Evolutionary conservation across 768 basidiomycete genomes (phyloP).

Genomic region (Lentinula sp.): DNA sequence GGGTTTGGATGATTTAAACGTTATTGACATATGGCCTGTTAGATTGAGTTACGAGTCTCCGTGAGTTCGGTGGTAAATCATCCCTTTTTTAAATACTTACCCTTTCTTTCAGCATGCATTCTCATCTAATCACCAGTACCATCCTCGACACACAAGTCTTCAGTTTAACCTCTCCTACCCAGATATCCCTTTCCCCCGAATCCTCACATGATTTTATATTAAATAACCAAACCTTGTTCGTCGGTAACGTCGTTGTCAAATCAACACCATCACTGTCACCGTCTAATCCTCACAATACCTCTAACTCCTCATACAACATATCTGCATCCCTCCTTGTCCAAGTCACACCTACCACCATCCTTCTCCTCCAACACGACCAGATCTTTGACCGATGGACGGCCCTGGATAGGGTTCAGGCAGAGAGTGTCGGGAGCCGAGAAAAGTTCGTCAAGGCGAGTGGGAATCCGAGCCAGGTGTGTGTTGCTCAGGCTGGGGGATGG

Average conservation of each 20-base stretch:
- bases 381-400: conserved; percentile 33
- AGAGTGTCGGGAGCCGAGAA: neutral
- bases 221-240: conserved; percentile 52
- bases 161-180: conserved; percentile 39
- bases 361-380: conserved; percentile 51
- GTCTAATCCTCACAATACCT: no score
- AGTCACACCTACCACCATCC: conserved; percentile 54
- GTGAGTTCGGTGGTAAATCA: conserved; percentile 29
- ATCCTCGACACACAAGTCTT: conserved; percentile 49
- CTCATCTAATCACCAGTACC: conserved; percentile 57
- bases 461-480: conserved; percentile 60
- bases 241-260: conserved; percentile 47
- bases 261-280: neutral
- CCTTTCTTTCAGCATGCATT: conserved; percentile 23
- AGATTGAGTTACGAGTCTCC: conserved; percentile 36
- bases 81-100: neutral
- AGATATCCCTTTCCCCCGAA: conserved; percentile 29
- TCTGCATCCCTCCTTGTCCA: conserved; percentile 63
- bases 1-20: conserved; percentile 37
- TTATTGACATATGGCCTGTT: conserved; percentile 62
- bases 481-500: conserved; percentile 52
- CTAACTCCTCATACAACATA: conserved; percentile 16
- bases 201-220: conserved; percentile 33
- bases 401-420: conserved; percentile 32
- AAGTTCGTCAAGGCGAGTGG: conserved; percentile 52